Conservation (phyloP, 176 grass and related monocot genomes). For the Raddia guianensis region DNA sequence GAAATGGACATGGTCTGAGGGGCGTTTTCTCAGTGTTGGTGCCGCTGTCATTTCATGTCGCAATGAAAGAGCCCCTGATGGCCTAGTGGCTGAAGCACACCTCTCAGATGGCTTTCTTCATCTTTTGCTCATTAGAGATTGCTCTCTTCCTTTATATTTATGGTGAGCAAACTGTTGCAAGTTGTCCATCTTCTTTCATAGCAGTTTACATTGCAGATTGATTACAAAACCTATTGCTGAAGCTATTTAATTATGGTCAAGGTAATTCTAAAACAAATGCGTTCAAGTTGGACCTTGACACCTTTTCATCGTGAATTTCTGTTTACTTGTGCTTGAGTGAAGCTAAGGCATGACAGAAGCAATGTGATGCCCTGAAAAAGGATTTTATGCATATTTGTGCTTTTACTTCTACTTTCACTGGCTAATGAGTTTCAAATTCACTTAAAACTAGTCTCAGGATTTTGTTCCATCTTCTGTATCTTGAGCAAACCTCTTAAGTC, state of each 20-base stretch:
- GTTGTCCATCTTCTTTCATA: conserved; percentile 11
- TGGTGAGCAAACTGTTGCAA: conserved; percentile 56
- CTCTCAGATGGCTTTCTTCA: conserved; percentile 93
- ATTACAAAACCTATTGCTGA: not conserved
- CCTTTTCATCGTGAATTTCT: conserved; percentile 5
- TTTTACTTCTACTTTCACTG: conserved; percentile 7
- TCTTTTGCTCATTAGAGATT: conserved; percentile 92
- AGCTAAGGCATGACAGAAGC: not conserved
- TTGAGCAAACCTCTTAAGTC: conserved; percentile 4
- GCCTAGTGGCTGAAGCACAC: conserved; percentile 88
- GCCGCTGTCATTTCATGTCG: conserved; percentile 91
- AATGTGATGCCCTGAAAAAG: not conserved
- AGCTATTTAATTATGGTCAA: not conserved
- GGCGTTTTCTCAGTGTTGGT: conserved; percentile 81
- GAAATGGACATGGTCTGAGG: conserved; percentile 71
- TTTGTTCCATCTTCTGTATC: not conserved
- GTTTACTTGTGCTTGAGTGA: not conserved
- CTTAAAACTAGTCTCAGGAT: not conserved
- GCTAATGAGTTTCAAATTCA: not conserved
- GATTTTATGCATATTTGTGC: not conserved
- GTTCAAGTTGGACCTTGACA: not conserved
- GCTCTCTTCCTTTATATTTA: conserved; percentile 79
- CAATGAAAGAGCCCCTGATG: conserved; percentile 92
- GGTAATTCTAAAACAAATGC: not conserved
- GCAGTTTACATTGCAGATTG: not conserved